Base-by-base conservation (phyloP, 2,329 filamentous ascomycete species). In the Hirsutella rhossiliensis region DNA sequence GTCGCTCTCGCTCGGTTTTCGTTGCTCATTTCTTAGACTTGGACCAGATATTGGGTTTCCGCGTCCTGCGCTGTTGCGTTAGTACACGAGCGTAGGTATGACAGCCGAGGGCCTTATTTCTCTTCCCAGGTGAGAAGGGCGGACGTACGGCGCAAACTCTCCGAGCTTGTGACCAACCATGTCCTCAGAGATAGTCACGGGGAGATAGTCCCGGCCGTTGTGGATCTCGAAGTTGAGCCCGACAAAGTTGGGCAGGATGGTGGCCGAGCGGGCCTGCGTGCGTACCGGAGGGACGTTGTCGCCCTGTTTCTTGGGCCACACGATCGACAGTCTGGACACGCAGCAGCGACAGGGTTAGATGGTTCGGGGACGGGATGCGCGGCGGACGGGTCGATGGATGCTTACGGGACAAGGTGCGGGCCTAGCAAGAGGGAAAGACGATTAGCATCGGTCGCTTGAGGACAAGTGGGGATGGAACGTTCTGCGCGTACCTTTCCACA, bases 111-210 rank as follows among this genome's bases (percentile, higher is more conserved):
- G 30, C 12, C 12, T 13, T 12, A 5, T 3, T n/a, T 18, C 17
- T n/a, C 37, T 11, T 13, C 5, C 17, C 13, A 23, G 12, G 19
- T 3, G 28, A 11, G 4, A 9, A 9, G 4, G 39, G 30, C 27
- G 38, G 41, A 78, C 87, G 58, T 76, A 95, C 88, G 78, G 71
- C 49, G 87, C 81, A 62, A 95, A 96, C 67, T 96, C 89, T 55
- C 89, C 89, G 53, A 96, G 73, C 68, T 95, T 96, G 65, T 92
- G 84, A 43, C 89, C 89, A 41, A 96, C 89, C 89, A 96, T 96
- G 58, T 95, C 86, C 62, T 95, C 89, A 15, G 88, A 94, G 50
- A 96, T 84, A 52, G 73, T 75, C 44, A 95, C 74, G 53, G 92
- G 85, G 54, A 82, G 68, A 64, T 95, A 95, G 29, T 75, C 76